These are phyloP conservation scores for Phlebiopsis flavidoalba DNA, from an alignment of 768 basidiomycete genomes.

Conservation along the genomic window DNA sequence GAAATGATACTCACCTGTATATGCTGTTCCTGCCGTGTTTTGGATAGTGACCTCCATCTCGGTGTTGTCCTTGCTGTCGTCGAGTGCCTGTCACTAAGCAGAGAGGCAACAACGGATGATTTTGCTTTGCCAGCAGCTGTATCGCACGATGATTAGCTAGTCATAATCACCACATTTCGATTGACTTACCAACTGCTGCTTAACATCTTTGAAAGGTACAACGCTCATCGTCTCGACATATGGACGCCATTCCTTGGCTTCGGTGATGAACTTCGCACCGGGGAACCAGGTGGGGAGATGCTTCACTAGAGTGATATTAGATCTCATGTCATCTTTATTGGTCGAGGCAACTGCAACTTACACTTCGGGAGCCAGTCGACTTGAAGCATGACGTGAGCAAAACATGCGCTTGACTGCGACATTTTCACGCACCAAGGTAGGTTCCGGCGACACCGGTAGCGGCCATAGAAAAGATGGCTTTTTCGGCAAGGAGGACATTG, in stretches of 20 bases:
- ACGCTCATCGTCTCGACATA: conserved; percentile 17
- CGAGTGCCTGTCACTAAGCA: not conserved
- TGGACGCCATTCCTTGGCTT: conserved; percentile 14
- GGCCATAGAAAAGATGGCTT: conserved; percentile 3
- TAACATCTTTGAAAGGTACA: conserved; percentile 17
- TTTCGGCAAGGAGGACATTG: conserved; percentile 16
- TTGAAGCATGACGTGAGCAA: not conserved
- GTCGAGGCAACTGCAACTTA: not conserved
- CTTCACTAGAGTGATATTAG: not conserved
- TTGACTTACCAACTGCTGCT: conserved; percentile 4
- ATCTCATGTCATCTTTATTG: not conserved
- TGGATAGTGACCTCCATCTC: not conserved
- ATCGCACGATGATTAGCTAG: not conserved
- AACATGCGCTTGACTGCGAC: not conserved
- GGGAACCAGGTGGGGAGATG: conserved; percentile 26
- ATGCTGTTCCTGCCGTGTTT: not conserved
- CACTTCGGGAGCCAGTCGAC: conserved; percentile 15
- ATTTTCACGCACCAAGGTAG: not conserved
- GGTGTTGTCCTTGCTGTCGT: not conserved
- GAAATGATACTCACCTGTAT: not conserved
- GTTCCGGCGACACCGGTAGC: conserved; percentile 2
- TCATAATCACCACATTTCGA: not conserved
- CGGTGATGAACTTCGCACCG: conserved; percentile 19
- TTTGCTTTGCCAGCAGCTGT: not conserved
- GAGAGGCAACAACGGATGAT: not conserved